phyloP scores from a whole-genome alignment of 352 stramenopile species.

The Globisporangium radiosum region DNA sequence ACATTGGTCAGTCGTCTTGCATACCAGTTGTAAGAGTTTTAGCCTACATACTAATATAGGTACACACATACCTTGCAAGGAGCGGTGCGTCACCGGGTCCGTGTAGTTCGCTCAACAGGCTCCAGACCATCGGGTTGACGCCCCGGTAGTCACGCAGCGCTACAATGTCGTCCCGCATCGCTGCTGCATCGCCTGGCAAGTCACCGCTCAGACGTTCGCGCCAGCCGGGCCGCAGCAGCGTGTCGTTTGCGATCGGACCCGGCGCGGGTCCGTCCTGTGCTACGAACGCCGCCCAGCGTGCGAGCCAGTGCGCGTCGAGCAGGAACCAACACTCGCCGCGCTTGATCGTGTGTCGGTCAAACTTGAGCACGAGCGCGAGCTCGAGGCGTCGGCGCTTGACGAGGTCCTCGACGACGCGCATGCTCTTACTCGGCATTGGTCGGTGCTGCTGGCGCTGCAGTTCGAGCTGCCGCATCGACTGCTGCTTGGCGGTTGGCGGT shows the following conservation, averaged over 20 bases:
- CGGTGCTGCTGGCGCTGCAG: not conserved
- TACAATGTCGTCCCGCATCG: slow-evolving; percentile 32
- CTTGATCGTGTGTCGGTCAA: slow-evolving; percentile 46
- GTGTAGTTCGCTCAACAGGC: slow-evolving; percentile 56
- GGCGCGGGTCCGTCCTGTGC: slow-evolving; percentile 39
- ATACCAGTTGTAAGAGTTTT: not conserved
- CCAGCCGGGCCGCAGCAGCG: slow-evolving; percentile 38
- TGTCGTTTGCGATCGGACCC: slow-evolving; percentile 60
- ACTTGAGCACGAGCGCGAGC: slow-evolving; percentile 50
- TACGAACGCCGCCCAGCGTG: slow-evolving; percentile 51
- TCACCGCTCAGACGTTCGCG: slow-evolving; percentile 18
- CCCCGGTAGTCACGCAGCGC: slow-evolving; percentile 55
- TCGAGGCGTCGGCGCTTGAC: slow-evolving; percentile 62
- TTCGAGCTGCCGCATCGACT: not conserved
- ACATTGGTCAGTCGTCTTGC: not conserved
- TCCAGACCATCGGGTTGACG: slow-evolving; percentile 74
- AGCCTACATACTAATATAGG: too few relatives aligned
- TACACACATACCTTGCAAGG: slow-evolving; percentile 15
- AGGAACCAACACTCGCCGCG: slow-evolving; percentile 74
- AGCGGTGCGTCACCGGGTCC: slow-evolving; percentile 42
- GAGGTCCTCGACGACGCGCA: slow-evolving; percentile 25
- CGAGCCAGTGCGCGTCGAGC: slow-evolving; percentile 62
- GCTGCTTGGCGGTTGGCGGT: slow-evolving; percentile 12
- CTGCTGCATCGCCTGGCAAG: slow-evolving; percentile 32
- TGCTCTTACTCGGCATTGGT: not conserved